Evolutionary conservation across 148 eudicot species (phyloP), one percentile per base, ranked within the genome.

Genomic region (Cornus controversa): DNA sequence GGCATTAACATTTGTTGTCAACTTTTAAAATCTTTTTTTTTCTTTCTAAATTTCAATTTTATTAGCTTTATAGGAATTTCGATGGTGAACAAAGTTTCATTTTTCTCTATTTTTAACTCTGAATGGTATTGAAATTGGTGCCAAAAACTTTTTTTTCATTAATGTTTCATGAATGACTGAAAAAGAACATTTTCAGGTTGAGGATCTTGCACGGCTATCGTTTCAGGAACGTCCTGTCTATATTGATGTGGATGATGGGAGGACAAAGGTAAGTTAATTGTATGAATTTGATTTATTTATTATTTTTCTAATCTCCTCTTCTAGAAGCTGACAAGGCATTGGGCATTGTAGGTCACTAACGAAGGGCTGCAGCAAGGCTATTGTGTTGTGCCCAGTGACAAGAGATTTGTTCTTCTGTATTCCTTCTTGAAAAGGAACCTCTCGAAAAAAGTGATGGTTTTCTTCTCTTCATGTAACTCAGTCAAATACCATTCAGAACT

Each of bases 361-460:
- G 99, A 96, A 85, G 99, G 99, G 64, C 85, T 96, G 72, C 90
- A 90, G 78, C 99, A 96, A 86, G 99, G 98, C 64, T 96, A 88
- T 79, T 89, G 94, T 85, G 87, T 90, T 74, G 86, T 93, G 74
- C 93, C 92, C 37, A 87, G 98, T 85, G 92, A 89, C 67, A 89
- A 88, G 80, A 93, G 99, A 90, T 85, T 93, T 84, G 10, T 87
- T 64, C 90, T 92, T 42, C 94, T 96, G 23, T 96, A 93, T 80
- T 85, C 93, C 66, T 96, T 96, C 85, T 82, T 96, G 82, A 93
- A 89, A 84, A 85, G 89, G 82, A 87, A 93, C 72, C 73, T 72
- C 34, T 77, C 91, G 26, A 92, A 93, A 86, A 96, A 96, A 85
- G 89, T 93, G 72, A 91, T 96, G 98, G 99, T 96, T 75, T 96